These are phyloP conservation scores for Penstemon newberryi DNA, from an alignment of 257 asterid genomes.

Conservation along the genomic window DNA sequence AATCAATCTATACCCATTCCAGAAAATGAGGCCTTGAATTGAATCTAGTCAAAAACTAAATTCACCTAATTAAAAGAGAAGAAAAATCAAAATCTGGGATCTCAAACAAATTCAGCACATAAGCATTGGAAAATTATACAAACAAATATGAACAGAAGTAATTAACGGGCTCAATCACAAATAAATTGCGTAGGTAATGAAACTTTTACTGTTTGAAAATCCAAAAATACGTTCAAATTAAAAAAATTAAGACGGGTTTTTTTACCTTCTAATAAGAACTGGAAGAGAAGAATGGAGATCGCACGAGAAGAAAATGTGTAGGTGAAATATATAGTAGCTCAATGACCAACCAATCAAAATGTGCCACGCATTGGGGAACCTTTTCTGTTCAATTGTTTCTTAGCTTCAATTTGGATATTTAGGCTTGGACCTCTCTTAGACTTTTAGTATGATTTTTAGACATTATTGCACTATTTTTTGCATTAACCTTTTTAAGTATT, in stretches of 20 bases:
- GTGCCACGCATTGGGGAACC: slow-evolving; percentile 26
- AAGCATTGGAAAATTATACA: slow-evolving; percentile 18
- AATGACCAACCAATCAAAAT: slow-evolving; percentile 29
- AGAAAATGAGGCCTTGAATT: slow-evolving; percentile 17
- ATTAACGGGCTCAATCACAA: not conserved
- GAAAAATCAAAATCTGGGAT: slow-evolving; percentile 26
- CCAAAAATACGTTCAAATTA: slow-evolving; percentile 13
- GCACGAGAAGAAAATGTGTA: slow-evolving; percentile 22
- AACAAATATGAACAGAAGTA: slow-evolving; percentile 7
- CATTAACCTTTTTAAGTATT: too few relatives aligned
- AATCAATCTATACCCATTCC: slow-evolving; percentile 27
- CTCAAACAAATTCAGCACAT: slow-evolving; percentile 23
- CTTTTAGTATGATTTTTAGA: not conserved
- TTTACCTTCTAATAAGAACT: slow-evolving; percentile 38
- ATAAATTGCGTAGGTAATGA: not conserved
- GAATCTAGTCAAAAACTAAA: slow-evolving; percentile 9
- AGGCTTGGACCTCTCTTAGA: too few relatives aligned
- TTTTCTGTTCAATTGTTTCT: not conserved
- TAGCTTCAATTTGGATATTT: not conserved
- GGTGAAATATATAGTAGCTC: slow-evolving; percentile 19
- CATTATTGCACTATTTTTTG: too few relatives aligned
- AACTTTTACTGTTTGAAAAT: slow-evolving; percentile 1
- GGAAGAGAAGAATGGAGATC: slow-evolving; percentile 29
- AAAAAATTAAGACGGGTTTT: not conserved
- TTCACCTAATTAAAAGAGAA: slow-evolving; percentile 11